Percentiles rank a stretch among this genome's conserved stretches.
These are phyloP conservation scores for Eutypella sp. DNA, from an alignment of 2,329 filamentous ascomycete species.

Conservation along the genomic window DNA sequence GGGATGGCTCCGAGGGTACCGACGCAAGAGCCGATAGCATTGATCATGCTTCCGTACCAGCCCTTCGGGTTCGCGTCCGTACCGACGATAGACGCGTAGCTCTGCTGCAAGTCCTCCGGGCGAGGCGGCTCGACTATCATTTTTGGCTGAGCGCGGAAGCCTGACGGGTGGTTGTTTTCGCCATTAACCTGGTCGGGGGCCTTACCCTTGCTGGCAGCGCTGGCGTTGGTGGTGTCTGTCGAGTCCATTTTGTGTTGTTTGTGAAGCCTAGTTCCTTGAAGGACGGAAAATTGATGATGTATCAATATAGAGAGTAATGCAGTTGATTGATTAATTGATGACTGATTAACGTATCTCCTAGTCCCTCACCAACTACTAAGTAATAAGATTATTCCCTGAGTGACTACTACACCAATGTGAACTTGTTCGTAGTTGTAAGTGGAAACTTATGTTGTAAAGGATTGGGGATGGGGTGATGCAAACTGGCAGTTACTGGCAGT, in stretches of 20 bases:
- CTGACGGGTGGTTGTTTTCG: conserved; percentile 15
- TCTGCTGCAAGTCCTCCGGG: conserved; percentile 78
- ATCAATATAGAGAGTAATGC: no score
- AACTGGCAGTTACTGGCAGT: no score
- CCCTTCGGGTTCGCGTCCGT: conserved; percentile 68
- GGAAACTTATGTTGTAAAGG: no score
- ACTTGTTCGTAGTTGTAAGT: no score
- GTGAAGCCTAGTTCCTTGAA: background rate
- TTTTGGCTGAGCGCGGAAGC: conserved; percentile 47
- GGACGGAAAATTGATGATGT: background rate
- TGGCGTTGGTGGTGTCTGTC: conserved; percentile 2
- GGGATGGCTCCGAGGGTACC: conserved; percentile 83
- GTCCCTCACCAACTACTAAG: no score
- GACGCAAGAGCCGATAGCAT: conserved; percentile 66
- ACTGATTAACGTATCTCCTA: no score
- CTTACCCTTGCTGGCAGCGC: conserved; percentile 14
- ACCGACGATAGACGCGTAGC: conserved; percentile 62
- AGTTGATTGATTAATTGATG: no score
- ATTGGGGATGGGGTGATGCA: no score
- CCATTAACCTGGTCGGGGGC: conserved; percentile 15
- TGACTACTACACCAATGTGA: no score
- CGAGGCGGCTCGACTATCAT: conserved; percentile 76
- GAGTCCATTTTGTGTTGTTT: background rate
- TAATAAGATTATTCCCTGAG: no score
- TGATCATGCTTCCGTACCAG: conserved; percentile 86